A percentile compares a stretch with the other conserved stretches of the same genome.
These are phyloP conservation scores for Lecanicillium sp. DNA, from an alignment of 2,329 filamentous ascomycete genomes.

Conservation along the genomic window DNA sequence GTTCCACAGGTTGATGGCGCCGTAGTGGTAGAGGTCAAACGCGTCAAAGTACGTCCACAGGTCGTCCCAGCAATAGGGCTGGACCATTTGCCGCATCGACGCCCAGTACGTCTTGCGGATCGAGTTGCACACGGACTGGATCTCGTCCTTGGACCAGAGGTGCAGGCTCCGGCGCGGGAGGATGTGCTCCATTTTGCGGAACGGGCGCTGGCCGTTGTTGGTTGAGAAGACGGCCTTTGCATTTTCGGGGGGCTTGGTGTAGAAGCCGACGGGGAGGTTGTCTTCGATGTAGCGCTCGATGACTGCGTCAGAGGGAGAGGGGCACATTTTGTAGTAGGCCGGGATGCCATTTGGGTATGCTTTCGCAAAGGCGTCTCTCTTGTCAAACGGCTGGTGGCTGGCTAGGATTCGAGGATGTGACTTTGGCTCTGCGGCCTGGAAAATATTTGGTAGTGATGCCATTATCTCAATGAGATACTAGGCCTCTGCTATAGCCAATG, in stretches of 20 bases:
- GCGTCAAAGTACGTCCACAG: constrained; percentile 42
- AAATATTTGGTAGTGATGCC: background rate
- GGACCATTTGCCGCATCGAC: constrained; percentile 24
- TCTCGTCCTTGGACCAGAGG: constrained; percentile 31
- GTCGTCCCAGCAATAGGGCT: constrained; percentile 27
- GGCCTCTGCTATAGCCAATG: too few species aligned
- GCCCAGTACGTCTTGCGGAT: constrained; percentile 28
- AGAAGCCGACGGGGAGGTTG: constrained; percentile 28
- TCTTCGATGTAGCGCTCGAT: constrained; percentile 26
- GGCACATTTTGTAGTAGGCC: constrained; percentile 24
- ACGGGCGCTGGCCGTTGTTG: constrained; percentile 16
- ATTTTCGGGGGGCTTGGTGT: constrained; percentile 21
- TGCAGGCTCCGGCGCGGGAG: constrained; percentile 19
- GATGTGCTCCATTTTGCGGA: constrained; percentile 21
- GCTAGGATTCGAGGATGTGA: constrained; percentile 13
- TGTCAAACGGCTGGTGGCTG: constrained; percentile 14
- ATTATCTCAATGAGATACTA: too few species aligned
- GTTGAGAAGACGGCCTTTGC: constrained; percentile 34
- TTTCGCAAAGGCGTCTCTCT: constrained; percentile 18
- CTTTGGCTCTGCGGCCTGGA: background rate
- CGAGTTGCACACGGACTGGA: constrained; percentile 30
- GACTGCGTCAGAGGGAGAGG: constrained; percentile 15
- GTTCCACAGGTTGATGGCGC: constrained; percentile 41
- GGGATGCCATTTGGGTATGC: constrained; percentile 30
- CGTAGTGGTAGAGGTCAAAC: constrained; percentile 37